Conservation (phyloP, 805 yeast species). For the Hanseniaspora lachancei region DNA sequence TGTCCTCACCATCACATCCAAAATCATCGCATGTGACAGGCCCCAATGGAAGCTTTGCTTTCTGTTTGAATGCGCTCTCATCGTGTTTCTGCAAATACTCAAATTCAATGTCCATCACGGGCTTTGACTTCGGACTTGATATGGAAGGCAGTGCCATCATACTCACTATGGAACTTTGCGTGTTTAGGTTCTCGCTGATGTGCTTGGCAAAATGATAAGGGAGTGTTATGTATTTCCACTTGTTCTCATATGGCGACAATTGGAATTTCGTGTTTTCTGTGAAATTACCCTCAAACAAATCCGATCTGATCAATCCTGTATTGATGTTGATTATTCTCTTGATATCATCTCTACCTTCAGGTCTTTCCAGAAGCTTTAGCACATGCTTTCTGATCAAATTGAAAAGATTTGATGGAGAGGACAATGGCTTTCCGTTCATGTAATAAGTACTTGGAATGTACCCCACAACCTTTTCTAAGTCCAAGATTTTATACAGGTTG, state of each 20-base stretch:
- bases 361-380: conserved; percentile 34
- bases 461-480: conserved; percentile 48
- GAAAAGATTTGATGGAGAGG: conserved; percentile 44
- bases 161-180: conserved; percentile 1
- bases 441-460: conserved; percentile 53
- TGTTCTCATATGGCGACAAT: conserved; percentile 72
- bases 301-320: conserved; percentile 82
- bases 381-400: conserved; percentile 45
- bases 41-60: conserved; percentile 41
- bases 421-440: conserved; percentile 53
- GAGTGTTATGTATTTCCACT: conserved; percentile 56
- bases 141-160: neutral
- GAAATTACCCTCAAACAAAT: conserved; percentile 70
- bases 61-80: conserved; percentile 10
- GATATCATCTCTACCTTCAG: conserved; percentile 16
- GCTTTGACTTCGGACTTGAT: neutral
- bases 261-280: conserved; percentile 68
- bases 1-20: conserved; percentile 81
- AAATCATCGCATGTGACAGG: conserved; percentile 72
- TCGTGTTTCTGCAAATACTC: neutral
- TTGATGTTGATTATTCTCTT: conserved; percentile 54
- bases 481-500: conserved; percentile 36
- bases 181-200: conserved; percentile 45
- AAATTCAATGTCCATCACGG: neutral
- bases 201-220: conserved; percentile 45